Evolutionary conservation across 2,329 filamentous ascomycete species (phyloP).

Genomic region (Periconia digitata): DNA sequence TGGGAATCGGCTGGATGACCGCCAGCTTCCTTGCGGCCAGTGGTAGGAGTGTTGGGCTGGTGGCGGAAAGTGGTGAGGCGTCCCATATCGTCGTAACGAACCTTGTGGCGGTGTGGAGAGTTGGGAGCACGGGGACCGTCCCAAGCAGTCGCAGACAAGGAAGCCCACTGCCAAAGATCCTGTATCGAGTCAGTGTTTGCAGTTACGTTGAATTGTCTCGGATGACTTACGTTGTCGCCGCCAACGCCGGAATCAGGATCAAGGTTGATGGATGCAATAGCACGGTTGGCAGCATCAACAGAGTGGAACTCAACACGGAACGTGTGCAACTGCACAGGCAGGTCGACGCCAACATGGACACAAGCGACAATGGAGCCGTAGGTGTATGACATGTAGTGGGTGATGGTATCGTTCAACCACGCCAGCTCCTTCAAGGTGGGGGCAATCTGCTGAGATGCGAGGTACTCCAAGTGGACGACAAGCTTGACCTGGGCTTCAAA

Average conservation of each 20-base stretch:
- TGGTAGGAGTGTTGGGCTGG: constrained; percentile 2
- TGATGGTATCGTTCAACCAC: constrained; percentile 14
- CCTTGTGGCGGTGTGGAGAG: constrained; percentile 23
- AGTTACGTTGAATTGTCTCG: too few species aligned
- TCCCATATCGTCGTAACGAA: constrained; percentile 24
- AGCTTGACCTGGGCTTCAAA: constrained; percentile 38
- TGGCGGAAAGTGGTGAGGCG: constrained; percentile 22
- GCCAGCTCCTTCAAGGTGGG: constrained; percentile 18
- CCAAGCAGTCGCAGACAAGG: constrained; percentile 19
- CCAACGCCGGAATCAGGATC: constrained; percentile 14
- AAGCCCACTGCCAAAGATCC: constrained; percentile 25
- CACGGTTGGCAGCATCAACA: constrained; percentile 28
- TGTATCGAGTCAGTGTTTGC: constrained; percentile 16
- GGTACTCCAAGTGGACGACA: constrained; percentile 17
- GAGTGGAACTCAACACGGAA: constrained; percentile 38
- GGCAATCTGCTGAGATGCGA: constrained; percentile 11
- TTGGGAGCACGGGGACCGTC: constrained; percentile 18
- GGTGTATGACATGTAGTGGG: constrained; percentile 9
- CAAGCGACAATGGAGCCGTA: constrained; percentile 23
- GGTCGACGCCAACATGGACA: constrained; percentile 20
- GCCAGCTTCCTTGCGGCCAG: constrained; percentile 2
- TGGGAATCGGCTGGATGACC: constrained; percentile 32
- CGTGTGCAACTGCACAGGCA: constrained; percentile 6
- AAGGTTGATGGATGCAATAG: constrained; percentile 18
- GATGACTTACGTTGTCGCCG: constrained; percentile 17